Evolutionary conservation across 2,329 filamentous ascomycete genomes (phyloP), one percentile per base, ranked within the genome.

Genomic region (Shiraia bambusicola): DNA sequence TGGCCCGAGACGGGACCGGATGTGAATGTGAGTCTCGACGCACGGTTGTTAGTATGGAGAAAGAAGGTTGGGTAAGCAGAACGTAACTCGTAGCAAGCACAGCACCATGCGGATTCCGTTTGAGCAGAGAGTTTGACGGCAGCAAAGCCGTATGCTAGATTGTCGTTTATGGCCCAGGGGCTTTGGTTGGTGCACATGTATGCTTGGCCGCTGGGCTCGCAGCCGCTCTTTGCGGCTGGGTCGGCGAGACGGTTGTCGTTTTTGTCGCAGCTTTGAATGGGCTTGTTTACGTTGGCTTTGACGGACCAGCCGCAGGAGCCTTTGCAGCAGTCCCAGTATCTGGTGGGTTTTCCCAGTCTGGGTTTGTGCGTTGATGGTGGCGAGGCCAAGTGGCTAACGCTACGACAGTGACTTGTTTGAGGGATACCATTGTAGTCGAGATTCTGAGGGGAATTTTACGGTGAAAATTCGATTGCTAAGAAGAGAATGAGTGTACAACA

Each of bases 281-380:
- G 76, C 38, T 67, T 56, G 53, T 67, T 73, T 61, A 81, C 75
- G 27, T 71, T 52, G 3, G 78, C 79, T 59, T 85, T 85, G 42
- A 69, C 75, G 6, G 72, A 55, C 82, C 82, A 76, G 8, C 77
- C 74, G 63, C 83, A 86, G 12, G 80, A 83, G 19, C 82, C 77
- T 71, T 88, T 87, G 71, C 83, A 87, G 73, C 84, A 87, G 64
- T 87, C 83, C 66, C 66, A 69, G 49, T 69, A 69, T 14, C 66
- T 56, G 14, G 65, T 68, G 5, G n/a, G 65, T 67, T 45, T 53
- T 57, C 42, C 63, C 65, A 8, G 54, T 57, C n/a, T 47, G 47
- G 8, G 46, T 48, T 14, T 62, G 58, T 15, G 58, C 64, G 17
- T 60, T 48, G 36, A 65, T 56, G 9, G 56, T 42, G 25, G 55